These are phyloP conservation scores for Suillus alpinus DNA, from an alignment of 768 basidiomycete genomes.

Conservation along the genomic window DNA sequence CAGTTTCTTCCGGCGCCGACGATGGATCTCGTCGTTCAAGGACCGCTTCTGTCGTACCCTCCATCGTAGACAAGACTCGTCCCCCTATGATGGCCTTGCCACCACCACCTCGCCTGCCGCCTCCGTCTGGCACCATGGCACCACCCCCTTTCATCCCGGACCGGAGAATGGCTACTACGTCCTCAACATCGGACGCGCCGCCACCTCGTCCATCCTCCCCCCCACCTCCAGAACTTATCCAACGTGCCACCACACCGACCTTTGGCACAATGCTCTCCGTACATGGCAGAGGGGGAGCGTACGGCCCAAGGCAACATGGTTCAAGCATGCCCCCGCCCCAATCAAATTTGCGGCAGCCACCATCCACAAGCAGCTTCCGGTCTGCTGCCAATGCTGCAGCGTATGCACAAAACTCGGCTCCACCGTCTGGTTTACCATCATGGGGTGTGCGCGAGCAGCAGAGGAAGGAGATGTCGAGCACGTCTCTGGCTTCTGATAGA, in stretches of 20 bases:
- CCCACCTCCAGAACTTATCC: constrained; percentile 88
- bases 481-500: constrained; percentile 68
- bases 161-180: constrained; percentile 44
- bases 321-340: constrained; percentile 74
- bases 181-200: constrained; percentile 53
- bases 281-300: constrained; percentile 44
- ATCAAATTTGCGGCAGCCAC: constrained; percentile 62
- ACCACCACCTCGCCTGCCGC: constrained; percentile 74
- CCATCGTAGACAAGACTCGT: constrained; percentile 68
- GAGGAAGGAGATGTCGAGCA: constrained; percentile 59
- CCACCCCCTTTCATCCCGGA: constrained; percentile 80
- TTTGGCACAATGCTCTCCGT: constrained; percentile 63
- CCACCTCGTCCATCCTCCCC: constrained; percentile 91
- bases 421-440: constrained; percentile 43
- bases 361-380: constrained; percentile 81
- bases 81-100: constrained; percentile 86
- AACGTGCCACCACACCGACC: constrained; percentile 86
- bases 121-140: constrained; percentile 67
- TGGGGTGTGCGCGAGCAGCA: constrained; percentile 52
- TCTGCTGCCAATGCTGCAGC: constrained; percentile 64
- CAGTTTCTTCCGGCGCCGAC: constrained; percentile 50
- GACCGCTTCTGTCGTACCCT: constrained; percentile 54
- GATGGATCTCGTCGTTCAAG: constrained; percentile 53
- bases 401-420: constrained; percentile 45
- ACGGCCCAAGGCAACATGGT: constrained; percentile 59